Evolutionary conservation across 2,329 filamentous ascomycete genomes (phyloP), one percentile per base, ranked within the genome.

Genomic region (Neonectria ditissima): DNA sequence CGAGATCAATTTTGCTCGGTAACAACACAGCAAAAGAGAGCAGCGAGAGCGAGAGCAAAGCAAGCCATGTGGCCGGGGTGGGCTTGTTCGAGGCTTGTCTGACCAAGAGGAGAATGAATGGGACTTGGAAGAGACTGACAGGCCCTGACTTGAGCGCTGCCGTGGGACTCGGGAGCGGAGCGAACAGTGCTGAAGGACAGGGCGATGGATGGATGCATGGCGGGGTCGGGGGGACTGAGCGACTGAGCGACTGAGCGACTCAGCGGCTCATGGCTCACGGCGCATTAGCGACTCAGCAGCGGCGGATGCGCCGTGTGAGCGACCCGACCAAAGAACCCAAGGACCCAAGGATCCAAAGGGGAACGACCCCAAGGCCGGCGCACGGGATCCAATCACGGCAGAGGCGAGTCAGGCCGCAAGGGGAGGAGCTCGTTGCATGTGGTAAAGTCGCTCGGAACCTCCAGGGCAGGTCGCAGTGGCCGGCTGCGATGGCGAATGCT

Each of bases 1-100:
- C 70, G 73, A 77, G 72, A 73, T 69, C 65, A 69, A 70, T 68
- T 68, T 69, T 69, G 67, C 67, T 72, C 67, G 62, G 65, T 59
- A 62, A 65, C 65, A 65, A 57, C 61, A 70, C 55, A 59, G 48
- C 56, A 41, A 7, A 41, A 9, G 3, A 41, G 37, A 41, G n/a
- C 37, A 20, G 16, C 10, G 37, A 41, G 37, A 41, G n/a, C 43
- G 37, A 41, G 37, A 18, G 37, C 45, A 59, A 51, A 60, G 69
- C 67, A 54, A 63, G 69, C 69, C 72, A 73, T 72, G 70, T 68
- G 69, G 69, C 65, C 64, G 70, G 72, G 69, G 70, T 70, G 71
- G 72, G 65, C 73, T 71, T 69, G 60, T 66, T 67, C 62, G 55
- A 68, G 61, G 67, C 67, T 71, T 70, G 65, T 65, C 64, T 62